Evolutionary conservation across 768 basidiomycete genomes (phyloP), one percentile per base, ranked within the genome.

Genomic region (Leccinum sublutescens): DNA sequence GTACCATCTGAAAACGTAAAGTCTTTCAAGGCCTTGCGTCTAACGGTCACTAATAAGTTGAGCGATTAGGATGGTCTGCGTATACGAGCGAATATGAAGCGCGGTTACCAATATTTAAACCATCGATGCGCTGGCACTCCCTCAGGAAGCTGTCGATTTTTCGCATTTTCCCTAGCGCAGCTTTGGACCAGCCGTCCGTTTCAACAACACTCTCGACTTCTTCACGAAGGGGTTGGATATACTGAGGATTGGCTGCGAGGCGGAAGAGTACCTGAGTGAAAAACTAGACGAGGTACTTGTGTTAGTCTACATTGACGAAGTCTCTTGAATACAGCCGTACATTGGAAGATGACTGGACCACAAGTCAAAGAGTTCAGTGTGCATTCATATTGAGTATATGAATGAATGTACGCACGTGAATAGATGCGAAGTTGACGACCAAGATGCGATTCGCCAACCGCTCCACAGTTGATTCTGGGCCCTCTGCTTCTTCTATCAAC

Each of bases 401-500:
- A 15, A 51, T 12, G 50, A 27, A 51, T n/a, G 50, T n/a, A 54
- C 65, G 52, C 11, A 72, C 71, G 38, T 65, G 67, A n/a, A 72
- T 57, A 2, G 66, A 62, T 1, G 66, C 67, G 49, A 68, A 60
- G 34, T 55, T 68, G 48, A 62, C 11, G 15, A 45, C 3, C 50
- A 68, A 25, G 0, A 66, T 21, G 21, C 67, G 67, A 5, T 14
- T 25, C 6, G 62, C 57, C 65, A 76, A 54, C 71, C 71, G n/a
- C 15, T 62, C 34, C 2, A 58, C 23, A 0, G 69, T 54, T 17
- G 36, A 17, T 45, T 71, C 60, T 29, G 60, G 21, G 17, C 64
- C 62, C 2, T 55, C 29, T 3, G 69, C 73, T 2, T 58, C 64
- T 4, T 72, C 70, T 43, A 75, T 63, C 21, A 74, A 49, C 71